phyloP scores from a whole-genome alignment of 257 asterid species.

The Solanum acaule region DNA sequence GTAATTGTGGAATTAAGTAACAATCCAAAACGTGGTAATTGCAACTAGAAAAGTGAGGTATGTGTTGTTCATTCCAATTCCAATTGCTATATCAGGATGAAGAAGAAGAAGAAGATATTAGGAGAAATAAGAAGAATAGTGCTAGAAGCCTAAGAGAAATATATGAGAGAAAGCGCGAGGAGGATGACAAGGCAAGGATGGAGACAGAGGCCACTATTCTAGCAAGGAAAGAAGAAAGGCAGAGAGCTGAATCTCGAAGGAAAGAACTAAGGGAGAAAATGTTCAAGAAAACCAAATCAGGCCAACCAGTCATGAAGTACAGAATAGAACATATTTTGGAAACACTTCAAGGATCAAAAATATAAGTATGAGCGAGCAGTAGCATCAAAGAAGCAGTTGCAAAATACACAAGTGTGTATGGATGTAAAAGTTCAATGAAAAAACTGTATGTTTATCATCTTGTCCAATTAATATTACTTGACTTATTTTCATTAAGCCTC shows the following conservation, averaged over 20 bases:
- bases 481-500: not conserved
- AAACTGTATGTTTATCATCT: not conserved
- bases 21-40: not conserved
- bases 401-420: not conserved
- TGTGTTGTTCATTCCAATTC: not conserved
- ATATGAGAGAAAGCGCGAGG: conserved; percentile 51
- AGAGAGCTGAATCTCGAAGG: conserved; percentile 50
- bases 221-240: conserved; percentile 48
- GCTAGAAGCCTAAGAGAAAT: conserved; percentile 36
- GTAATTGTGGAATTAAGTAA: not conserved
- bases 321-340: conserved; percentile 87
- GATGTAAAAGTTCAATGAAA: not conserved
- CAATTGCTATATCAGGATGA: conserved; percentile 23
- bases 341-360: conserved; percentile 45
- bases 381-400: not conserved
- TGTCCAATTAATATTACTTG: not conserved
- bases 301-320: conserved; percentile 94
- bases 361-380: not conserved
- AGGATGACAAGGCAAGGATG: conserved; percentile 48
- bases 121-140: conserved; percentile 16
- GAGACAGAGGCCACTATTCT: conserved; percentile 54
- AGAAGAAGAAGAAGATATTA: no score
- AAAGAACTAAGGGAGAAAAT: conserved; percentile 61
- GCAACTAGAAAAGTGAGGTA: not conserved
- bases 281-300: conserved; percentile 80